A percentile compares a stretch with the other conserved stretches of the same genome.
Conservation (phyloP, 345 rosid genomes). For the Sonneratia caseolaris region DNA sequence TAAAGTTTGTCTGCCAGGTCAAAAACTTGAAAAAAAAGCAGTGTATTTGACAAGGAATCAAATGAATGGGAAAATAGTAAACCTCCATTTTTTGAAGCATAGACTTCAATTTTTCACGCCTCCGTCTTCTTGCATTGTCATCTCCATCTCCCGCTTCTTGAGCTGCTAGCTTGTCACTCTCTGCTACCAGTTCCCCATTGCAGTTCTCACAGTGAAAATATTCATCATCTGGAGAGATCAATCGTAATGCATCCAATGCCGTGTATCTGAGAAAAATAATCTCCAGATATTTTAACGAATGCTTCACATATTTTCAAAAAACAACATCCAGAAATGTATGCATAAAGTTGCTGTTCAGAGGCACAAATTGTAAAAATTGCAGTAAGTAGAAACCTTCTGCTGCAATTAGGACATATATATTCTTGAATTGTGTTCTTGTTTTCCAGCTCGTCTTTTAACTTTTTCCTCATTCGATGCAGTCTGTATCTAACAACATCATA, state of each 20-base stretch:
- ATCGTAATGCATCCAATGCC: constrained; percentile 72
- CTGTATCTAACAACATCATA: constrained; percentile 71
- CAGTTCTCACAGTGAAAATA: constrained; percentile 84
- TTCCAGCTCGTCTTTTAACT: constrained; percentile 72
- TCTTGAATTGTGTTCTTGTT: constrained; percentile 83
- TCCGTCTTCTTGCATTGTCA: constrained; percentile 77
- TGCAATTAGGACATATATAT: constrained; percentile 84
- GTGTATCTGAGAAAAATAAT: constrained; percentile 45
- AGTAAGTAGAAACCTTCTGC: constrained; percentile 43
- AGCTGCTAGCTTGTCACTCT: constrained; percentile 71
- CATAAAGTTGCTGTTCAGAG: background rate
- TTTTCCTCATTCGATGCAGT: constrained; percentile 66
- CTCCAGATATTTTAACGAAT: background rate
- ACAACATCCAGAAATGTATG: background rate
- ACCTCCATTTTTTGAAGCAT: constrained; percentile 83
- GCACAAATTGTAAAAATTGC: background rate
- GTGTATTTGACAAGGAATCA: background rate
- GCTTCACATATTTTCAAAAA: background rate
- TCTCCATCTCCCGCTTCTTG: constrained; percentile 87
- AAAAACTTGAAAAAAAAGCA: background rate
- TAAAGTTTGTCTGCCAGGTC: background rate
- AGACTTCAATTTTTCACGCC: constrained; percentile 65
- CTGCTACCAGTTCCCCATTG: constrained; percentile 82
- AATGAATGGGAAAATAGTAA: background rate
- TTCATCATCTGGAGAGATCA: constrained; percentile 59